Conservation (phyloP, 164 flowering plant genomes). For the Echeveria elegans region DNA sequence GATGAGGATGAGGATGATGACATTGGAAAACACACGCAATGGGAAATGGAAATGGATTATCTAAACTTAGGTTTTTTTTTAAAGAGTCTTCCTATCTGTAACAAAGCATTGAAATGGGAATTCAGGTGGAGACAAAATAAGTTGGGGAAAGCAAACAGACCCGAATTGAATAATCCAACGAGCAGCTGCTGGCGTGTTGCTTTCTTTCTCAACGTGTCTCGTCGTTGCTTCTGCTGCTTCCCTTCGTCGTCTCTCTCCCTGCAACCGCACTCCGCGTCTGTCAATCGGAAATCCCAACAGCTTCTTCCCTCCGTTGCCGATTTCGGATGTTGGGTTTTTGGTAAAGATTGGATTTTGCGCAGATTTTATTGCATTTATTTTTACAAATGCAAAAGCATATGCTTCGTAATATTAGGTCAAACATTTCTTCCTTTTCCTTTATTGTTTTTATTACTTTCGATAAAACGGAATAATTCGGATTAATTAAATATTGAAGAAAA, state of each 20-base stretch:
- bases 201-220: background rate
- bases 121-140: slow-evolving; percentile 2
- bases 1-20: background rate
- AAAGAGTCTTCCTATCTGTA: no score
- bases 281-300: background rate
- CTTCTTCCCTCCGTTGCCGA: background rate
- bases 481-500: no score
- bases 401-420: background rate
- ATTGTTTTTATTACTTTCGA: background rate
- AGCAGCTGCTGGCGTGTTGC: background rate
- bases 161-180: background rate
- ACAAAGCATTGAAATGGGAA: background rate
- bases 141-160: background rate
- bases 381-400: background rate
- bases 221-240: background rate
- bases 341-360: background rate
- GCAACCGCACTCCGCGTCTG: background rate
- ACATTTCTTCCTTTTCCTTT: background rate
- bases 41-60: background rate
- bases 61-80: background rate
- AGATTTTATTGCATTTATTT: background rate
- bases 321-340: slow-evolving; percentile 4
- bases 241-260: background rate
- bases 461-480: background rate
- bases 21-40: background rate